phyloP scores from a whole-genome alignment of 257 asterid species.

The Nicotiana attenuata region DNA sequence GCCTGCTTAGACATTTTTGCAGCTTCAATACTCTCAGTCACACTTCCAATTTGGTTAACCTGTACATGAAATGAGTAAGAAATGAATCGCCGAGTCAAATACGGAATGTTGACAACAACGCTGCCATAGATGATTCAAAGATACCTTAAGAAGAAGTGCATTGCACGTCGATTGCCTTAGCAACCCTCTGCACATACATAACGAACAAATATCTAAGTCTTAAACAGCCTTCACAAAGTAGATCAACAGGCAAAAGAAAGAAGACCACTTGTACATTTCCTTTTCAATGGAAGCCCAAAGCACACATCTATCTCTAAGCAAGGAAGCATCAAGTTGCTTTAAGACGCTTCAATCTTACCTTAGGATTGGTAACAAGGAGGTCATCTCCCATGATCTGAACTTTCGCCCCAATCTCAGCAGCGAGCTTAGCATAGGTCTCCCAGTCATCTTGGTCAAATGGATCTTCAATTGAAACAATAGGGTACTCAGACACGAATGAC shows the following conservation, averaged over 20 bases:
- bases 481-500: conserved; percentile 78
- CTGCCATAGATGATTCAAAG: not conserved
- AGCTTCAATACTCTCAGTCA: conserved; percentile 97
- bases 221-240: not conserved
- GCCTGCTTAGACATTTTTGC: conserved; percentile 94
- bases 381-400: conserved; percentile 98
- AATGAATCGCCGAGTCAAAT: not conserved
- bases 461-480: conserved; percentile 93
- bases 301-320: not conserved
- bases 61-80: conserved; percentile 11
- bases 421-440: conserved; percentile 73
- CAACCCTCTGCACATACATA: conserved; percentile 57
- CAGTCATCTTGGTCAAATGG: conserved; percentile 99
- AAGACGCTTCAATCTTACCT: conserved; percentile 31
- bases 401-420: conserved; percentile 61
- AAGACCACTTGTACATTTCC: not conserved
- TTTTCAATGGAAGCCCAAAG: too few relatives aligned
- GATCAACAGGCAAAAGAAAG: not conserved
- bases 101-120: not conserved
- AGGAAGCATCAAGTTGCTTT: not conserved
- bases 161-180: conserved; percentile 92
- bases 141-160: conserved; percentile 95
- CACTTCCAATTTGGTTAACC: conserved; percentile 98
- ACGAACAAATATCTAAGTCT: not conserved
- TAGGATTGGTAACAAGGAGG: conserved; percentile 93